Base-by-base conservation (phyloP, 78 protist genomes). In the Salpingoeca rosetta region DNA sequence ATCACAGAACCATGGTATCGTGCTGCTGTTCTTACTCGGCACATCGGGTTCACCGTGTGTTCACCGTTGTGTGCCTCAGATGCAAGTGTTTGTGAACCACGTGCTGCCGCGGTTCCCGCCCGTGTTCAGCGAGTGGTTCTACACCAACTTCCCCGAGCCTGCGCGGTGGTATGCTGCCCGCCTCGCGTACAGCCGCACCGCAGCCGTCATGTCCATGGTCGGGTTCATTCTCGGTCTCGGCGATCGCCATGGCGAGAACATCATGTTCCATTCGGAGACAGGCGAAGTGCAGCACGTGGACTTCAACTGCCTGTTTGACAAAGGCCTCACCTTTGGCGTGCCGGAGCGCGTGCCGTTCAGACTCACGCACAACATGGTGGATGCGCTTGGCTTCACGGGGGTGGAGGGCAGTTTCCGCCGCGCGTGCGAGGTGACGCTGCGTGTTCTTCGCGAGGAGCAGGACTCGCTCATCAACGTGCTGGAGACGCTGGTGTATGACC, bases 291-390 rank as follows among this genome's bases (percentile, higher is more conserved):
- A 93, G 38, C 98, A 96, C 84, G 96, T 97, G 35, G 99, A 97
- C 84, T 93, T 95, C 85, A 94, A 94, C 84, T 92, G 96, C 76
- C 44, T 96, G 44, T 97, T 97, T 88, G 84, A 90, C 88, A 93
- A 92, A 84, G 99, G 97, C n/a, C 51, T 57, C 81, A 75, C 90
- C 28, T 86, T 95, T 76, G n/a, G 11, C 0, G 85, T 85, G 37
- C 94, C 96, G 11, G 98, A 96, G 82, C 38, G 80, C 7, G 99
- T 97, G 26, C 98, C 98, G 38, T 97, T 95, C 92, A 88, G 99
- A 26, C 88, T 97, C 45, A 97, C 99, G 26, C 93, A 79, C 44
- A 96, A 97, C 90, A 85, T 97, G 90, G 88, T 93, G 36, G 97
- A 95, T 84, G 97, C 92, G 0, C 36, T 96, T 43, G 98, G 99